These are phyloP conservation scores for Trichoderma hamatum DNA, from an alignment of 2,329 filamentous ascomycete species.

Conservation along the genomic window DNA sequence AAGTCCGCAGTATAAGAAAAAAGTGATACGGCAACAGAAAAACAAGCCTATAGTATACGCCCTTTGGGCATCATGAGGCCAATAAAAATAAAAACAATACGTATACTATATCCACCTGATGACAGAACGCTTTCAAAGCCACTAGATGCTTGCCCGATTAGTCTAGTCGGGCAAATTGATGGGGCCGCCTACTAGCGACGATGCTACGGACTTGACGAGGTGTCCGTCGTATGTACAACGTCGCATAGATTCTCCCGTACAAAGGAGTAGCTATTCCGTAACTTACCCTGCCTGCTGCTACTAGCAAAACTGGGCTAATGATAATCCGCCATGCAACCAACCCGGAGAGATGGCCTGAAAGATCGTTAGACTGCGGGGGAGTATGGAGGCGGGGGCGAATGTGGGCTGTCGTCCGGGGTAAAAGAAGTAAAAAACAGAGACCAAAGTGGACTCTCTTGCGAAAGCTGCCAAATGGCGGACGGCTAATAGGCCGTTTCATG, in stretches of 20 bases:
- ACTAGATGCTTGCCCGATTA: not conserved
- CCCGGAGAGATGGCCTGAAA: slow-evolving; percentile 14
- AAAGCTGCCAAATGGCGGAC: not conserved
- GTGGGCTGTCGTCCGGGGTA: slow-evolving; percentile 18
- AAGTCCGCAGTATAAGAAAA: not conserved
- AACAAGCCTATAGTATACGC: not conserved
- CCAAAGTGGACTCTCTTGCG: slow-evolving; percentile 7
- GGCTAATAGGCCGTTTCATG: not conserved
- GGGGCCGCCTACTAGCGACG: slow-evolving; percentile 5
- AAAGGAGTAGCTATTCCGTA: not conserved
- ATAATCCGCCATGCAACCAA: slow-evolving; percentile 12
- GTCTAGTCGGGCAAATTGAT: slow-evolving; percentile 9
- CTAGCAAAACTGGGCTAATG: not conserved
- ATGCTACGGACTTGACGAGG: slow-evolving; percentile 6
- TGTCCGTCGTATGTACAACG: not conserved
- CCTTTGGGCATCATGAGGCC: not conserved
- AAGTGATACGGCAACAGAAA: not conserved
- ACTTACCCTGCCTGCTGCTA: not conserved
- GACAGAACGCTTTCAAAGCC: not conserved
- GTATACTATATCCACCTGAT: not conserved
- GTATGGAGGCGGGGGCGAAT: slow-evolving; percentile 6
- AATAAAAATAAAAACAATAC: not conserved
- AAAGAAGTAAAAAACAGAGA: not conserved
- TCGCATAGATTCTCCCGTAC: not conserved
- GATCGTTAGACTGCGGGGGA: slow-evolving; percentile 23